phyloP scores from a whole-genome alignment of 192 early-diverging fungal genomes.

The Coemansia sp. region DNA sequence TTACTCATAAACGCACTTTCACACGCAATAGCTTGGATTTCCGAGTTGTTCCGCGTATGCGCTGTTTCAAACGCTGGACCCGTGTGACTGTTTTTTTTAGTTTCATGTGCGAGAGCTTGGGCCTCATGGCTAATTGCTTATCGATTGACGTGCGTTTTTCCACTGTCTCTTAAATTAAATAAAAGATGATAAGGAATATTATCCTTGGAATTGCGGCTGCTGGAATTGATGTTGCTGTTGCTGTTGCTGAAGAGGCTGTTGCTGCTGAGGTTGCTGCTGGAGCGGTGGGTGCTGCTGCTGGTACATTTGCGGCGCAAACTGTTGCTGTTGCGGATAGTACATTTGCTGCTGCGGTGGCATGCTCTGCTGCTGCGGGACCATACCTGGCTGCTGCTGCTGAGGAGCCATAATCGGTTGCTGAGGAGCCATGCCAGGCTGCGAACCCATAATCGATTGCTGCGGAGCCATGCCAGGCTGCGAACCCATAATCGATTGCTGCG shows the following conservation, averaged over 20 bases:
- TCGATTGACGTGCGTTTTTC: not conserved
- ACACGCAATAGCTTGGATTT: no score
- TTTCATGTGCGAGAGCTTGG: not conserved
- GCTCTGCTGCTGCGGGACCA: constrained; percentile 2
- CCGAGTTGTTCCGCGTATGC: not conserved
- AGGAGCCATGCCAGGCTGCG: constrained; percentile 14
- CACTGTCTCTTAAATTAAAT: not conserved
- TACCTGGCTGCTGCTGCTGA: not conserved
- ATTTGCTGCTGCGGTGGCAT: constrained; percentile 6
- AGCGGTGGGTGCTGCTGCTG: constrained; percentile 37
- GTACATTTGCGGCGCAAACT: constrained; percentile 2
- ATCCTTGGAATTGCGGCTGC: constrained; percentile 19
- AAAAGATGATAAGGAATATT: not conserved
- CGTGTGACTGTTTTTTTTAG: no score
- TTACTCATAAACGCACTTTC: no score
- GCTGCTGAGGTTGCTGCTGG: constrained; percentile 28
- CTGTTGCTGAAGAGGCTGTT: constrained; percentile 14
- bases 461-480: not conserved
- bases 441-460: not conserved
- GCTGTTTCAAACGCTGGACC: constrained; percentile 5
- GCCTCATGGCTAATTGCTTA: not conserved
- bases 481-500: not conserved
- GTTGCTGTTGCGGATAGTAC: constrained; percentile 16
- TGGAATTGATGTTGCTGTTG: not conserved
- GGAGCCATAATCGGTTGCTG: not conserved